Evolutionary conservation across 176 grass and related monocot species (phyloP).

Genomic region (Phoenix roebelenii): DNA sequence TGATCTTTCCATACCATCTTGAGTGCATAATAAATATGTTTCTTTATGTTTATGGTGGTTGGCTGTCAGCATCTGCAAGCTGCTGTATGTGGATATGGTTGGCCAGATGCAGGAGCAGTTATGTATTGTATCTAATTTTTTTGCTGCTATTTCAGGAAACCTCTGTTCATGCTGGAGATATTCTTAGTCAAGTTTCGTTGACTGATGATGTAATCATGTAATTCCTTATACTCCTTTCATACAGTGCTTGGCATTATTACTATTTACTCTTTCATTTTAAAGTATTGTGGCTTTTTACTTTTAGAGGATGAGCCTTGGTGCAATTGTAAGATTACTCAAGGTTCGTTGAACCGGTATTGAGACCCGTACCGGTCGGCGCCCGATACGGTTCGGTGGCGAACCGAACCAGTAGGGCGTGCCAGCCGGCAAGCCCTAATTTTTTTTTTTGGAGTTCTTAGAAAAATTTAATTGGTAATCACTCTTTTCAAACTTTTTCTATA

Average conservation of each 20-base stretch:
- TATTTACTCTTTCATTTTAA: too few relatives aligned
- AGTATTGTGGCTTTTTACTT: too few relatives aligned
- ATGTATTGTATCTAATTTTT: slow-evolving; percentile 2
- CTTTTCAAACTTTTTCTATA: too few relatives aligned
- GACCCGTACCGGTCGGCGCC: too few relatives aligned
- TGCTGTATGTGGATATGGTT: not conserved
- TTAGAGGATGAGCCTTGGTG: too few relatives aligned
- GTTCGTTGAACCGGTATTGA: too few relatives aligned
- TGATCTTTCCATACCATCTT: not conserved
- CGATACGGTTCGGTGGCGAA: too few relatives aligned
- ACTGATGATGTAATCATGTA: slow-evolving; percentile 50
- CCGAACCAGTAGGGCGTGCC: too few relatives aligned
- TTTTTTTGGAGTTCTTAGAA: too few relatives aligned
- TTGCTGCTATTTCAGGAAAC: slow-evolving; percentile 14
- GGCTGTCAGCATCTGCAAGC: not conserved
- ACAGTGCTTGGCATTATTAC: not conserved
- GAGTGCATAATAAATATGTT: not conserved
- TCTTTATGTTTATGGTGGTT: not conserved
- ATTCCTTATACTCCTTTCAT: not conserved
- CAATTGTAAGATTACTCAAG: too few relatives aligned
- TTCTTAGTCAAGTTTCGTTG: slow-evolving; percentile 29
- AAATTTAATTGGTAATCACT: too few relatives aligned
- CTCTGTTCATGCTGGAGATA: slow-evolving; percentile 9
- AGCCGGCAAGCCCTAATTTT: too few relatives aligned
- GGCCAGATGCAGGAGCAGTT: not conserved